Evolutionary conservation across 345 rosid genomes (phyloP).

Genomic region (Hypericum perforatum): DNA sequence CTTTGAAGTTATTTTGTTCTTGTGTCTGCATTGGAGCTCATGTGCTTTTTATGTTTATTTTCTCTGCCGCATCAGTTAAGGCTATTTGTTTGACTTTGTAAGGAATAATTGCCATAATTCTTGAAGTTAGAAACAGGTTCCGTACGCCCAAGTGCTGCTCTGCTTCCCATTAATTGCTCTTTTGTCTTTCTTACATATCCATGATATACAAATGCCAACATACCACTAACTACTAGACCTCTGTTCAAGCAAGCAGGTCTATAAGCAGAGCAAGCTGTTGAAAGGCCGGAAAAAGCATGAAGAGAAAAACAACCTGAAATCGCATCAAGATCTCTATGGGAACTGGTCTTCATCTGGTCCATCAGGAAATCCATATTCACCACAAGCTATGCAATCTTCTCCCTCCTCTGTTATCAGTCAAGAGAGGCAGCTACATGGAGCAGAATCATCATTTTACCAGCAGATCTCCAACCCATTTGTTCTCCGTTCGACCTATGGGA

Average conservation of each 20-base stretch:
- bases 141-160: too few relatives aligned
- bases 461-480: slow-evolving; percentile 36
- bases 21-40: too few relatives aligned
- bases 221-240: slow-evolving; percentile 1
- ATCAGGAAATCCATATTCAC: slow-evolving; percentile 32
- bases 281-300: slow-evolving; percentile 33
- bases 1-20: too few relatives aligned
- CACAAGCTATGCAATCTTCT: slow-evolving; percentile 21
- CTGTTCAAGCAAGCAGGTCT: slow-evolving; percentile 28
- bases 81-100: too few relatives aligned
- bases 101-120: too few relatives aligned
- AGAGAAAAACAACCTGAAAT: slow-evolving; percentile 30
- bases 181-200: not conserved
- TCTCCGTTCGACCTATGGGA: slow-evolving; percentile 39
- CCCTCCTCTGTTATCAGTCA: slow-evolving; percentile 32
- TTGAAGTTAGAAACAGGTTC: too few relatives aligned
- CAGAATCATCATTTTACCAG: slow-evolving; percentile 41
- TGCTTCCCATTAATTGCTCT: not conserved
- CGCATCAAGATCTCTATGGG: slow-evolving; percentile 30
- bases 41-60: too few relatives aligned
- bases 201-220: not conserved
- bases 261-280: slow-evolving; percentile 37
- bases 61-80: too few relatives aligned
- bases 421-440: slow-evolving; percentile 40
- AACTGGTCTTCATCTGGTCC: slow-evolving; percentile 37